Evolutionary conservation across 306 rosid species (phyloP).

Genomic region (Herpetospermum pedunculosum): DNA sequence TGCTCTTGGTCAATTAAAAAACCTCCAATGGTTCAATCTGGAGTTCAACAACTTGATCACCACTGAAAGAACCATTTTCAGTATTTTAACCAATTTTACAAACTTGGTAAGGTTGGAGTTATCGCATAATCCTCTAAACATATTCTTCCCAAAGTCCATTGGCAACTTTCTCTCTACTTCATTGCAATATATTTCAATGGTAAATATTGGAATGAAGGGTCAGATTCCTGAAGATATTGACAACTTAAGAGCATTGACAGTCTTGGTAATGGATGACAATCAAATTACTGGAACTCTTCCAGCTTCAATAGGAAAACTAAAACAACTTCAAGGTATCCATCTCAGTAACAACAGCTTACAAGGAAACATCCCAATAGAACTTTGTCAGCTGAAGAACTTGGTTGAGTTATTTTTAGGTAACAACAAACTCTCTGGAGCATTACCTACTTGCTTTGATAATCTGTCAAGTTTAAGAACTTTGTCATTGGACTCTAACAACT

Average conservation of each 20-base stretch:
- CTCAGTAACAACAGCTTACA: slow-evolving; percentile 15
- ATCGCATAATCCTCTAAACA: slow-evolving; percentile 17
- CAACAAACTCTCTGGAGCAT: slow-evolving; percentile 17
- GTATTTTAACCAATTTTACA: slow-evolving; percentile 9
- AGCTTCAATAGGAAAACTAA: slow-evolving; percentile 6
- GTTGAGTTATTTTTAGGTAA: slow-evolving; percentile 2
- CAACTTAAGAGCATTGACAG: slow-evolving; percentile 12
- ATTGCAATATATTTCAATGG: neutral
- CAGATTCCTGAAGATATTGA: slow-evolving; percentile 22
- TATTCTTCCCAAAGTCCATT: slow-evolving; percentile 12
- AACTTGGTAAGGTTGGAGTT: slow-evolving; percentile 2
- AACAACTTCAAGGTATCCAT: slow-evolving; percentile 15
- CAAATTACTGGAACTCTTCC: slow-evolving; percentile 21
- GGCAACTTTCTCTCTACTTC: slow-evolving; percentile 24
- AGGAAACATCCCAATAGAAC: slow-evolving; percentile 13
- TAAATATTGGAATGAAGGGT: slow-evolving; percentile 13
- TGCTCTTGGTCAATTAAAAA: neutral
- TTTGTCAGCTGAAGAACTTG: slow-evolving; percentile 16
- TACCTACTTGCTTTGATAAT: slow-evolving; percentile 22
- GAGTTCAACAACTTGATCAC: neutral
- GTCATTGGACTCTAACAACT: slow-evolving; percentile 13
- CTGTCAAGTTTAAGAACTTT: slow-evolving; percentile 16
- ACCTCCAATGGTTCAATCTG: neutral
- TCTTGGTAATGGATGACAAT: slow-evolving; percentile 4
- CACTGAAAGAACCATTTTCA: neutral